Evolutionary conservation across 352 stramenopile species (phyloP).

Genomic region (Phytophthora agathidicida): DNA sequence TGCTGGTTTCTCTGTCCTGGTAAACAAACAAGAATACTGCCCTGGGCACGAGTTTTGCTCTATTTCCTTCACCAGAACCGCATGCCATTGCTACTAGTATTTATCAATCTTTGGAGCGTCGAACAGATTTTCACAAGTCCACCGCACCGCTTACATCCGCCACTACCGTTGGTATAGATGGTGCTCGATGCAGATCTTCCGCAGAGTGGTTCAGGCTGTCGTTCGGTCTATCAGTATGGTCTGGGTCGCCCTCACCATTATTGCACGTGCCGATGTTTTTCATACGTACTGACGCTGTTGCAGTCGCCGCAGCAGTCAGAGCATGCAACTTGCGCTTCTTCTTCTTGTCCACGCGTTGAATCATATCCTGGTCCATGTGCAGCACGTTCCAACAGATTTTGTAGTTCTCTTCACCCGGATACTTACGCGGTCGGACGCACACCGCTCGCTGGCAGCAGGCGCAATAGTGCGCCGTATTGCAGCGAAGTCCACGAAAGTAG

Average conservation of each 20-base stretch:
- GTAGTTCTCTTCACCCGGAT: constrained; percentile 66
- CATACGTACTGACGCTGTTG: constrained; percentile 6
- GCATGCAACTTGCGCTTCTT: constrained; percentile 59
- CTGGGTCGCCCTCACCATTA: neutral
- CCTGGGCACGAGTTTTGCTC: constrained; percentile 23
- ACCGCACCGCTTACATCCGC: constrained; percentile 38
- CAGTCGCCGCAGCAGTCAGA: constrained; percentile 4
- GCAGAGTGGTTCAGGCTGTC: constrained; percentile 8
- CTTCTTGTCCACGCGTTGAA: constrained; percentile 76
- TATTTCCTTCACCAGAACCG: constrained; percentile 9
- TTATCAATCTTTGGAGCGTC: too few relatives aligned
- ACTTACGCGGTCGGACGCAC: constrained; percentile 70
- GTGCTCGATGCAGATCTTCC: constrained; percentile 24
- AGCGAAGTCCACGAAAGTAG: constrained; percentile 71
- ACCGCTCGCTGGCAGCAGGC: constrained; percentile 73
- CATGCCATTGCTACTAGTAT: neutral
- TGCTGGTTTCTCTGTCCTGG: constrained; percentile 24
- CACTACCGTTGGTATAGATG: constrained; percentile 33
- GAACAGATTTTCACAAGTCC: constrained; percentile 22
- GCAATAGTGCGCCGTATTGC: constrained; percentile 75
- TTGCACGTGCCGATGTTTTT: constrained; percentile 8
- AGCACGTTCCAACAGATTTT: constrained; percentile 88
- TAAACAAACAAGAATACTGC: constrained; percentile 33
- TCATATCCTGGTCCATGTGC: constrained; percentile 79
- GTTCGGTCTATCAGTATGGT: constrained; percentile 16